Evolutionary conservation across 2,329 filamentous ascomycete species (phyloP).

Genomic region (Nakataea oryzae): DNA sequence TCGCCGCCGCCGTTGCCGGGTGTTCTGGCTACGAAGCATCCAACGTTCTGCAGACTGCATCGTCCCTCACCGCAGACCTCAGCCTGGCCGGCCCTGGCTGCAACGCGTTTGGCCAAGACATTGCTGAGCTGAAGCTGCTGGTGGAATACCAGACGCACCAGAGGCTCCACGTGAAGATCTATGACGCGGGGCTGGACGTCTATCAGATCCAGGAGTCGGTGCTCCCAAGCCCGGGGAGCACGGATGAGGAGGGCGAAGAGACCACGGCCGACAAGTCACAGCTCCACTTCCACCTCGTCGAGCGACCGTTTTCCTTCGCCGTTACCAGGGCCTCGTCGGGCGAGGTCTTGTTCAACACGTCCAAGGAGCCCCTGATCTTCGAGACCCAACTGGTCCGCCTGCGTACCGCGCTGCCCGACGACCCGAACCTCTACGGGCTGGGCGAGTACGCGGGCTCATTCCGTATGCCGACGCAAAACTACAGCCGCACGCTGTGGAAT

Average conservation of each 20-base stretch:
- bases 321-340: slow-evolving; percentile 24
- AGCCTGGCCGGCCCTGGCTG: slow-evolving; percentile 59
- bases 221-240: neutral
- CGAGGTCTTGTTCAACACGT: slow-evolving; percentile 60
- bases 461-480: slow-evolving; percentile 56
- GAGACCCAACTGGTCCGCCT: slow-evolving; percentile 69
- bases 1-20: neutral
- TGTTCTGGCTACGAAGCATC: slow-evolving; percentile 62
- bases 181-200: slow-evolving; percentile 11
- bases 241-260: no score
- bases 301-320: slow-evolving; percentile 37
- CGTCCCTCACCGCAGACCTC: slow-evolving; percentile 58
- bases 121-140: slow-evolving; percentile 53
- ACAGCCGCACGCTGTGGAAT: slow-evolving; percentile 46
- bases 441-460: slow-evolving; percentile 69
- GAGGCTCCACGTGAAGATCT: slow-evolving; percentile 60
- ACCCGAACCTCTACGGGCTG: slow-evolving; percentile 66
- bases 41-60: slow-evolving; percentile 40
- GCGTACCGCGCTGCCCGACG: slow-evolving; percentile 56
- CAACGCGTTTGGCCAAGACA: slow-evolving; percentile 69
- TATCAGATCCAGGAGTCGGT: slow-evolving; percentile 4
- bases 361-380: slow-evolving; percentile 56
- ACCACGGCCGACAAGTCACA: neutral
- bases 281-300: slow-evolving; percentile 52
- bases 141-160: slow-evolving; percentile 57